A percentile compares a stretch with the other conserved stretches of the same genome.
Conservation (phyloP, 768 basidiomycete species). For the Holtermannia corniformis region DNA sequence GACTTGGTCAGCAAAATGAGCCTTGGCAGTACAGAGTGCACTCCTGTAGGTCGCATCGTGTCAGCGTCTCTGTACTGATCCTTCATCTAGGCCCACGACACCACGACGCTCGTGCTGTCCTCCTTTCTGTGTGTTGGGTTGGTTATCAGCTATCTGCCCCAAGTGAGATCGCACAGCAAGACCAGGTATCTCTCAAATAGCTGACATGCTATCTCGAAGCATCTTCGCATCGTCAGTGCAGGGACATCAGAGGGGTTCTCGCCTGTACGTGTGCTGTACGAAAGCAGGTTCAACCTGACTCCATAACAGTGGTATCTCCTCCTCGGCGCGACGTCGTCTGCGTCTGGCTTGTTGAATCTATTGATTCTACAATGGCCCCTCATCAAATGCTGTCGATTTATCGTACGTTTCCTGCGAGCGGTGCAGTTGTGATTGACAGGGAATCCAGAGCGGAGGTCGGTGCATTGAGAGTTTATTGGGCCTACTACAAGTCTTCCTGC, state of each 20-base stretch:
- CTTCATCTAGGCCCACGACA: slow-evolving; percentile 71
- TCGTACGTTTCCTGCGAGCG: slow-evolving; percentile 49
- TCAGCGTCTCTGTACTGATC: too few relatives aligned
- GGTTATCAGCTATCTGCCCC: slow-evolving; percentile 72
- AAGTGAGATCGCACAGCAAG: slow-evolving; percentile 46
- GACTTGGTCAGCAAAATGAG: too few relatives aligned
- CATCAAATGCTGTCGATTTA: slow-evolving; percentile 65
- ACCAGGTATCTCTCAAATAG: slow-evolving; percentile 3
- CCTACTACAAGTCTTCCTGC: slow-evolving; percentile 65
- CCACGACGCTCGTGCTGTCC: slow-evolving; percentile 59
- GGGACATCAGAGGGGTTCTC: slow-evolving; percentile 81
- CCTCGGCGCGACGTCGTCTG: slow-evolving; percentile 73
- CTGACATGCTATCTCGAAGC: slow-evolving; percentile 44
- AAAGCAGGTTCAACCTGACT: background rate
- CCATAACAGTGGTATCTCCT: slow-evolving; percentile 59
- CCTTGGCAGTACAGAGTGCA: background rate
- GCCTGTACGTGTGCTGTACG: slow-evolving; percentile 44
- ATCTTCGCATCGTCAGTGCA: slow-evolving; percentile 65
- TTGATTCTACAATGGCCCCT: slow-evolving; percentile 74
- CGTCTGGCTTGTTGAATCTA: slow-evolving; percentile 77
- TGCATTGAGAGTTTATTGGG: slow-evolving; percentile 77
- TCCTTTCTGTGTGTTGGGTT: slow-evolving; percentile 60
- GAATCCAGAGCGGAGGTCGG: slow-evolving; percentile 51
- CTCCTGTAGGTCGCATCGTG: background rate
- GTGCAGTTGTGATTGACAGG: background rate